A percentile compares a stretch with the other conserved stretches of the same genome.
Evolutionary conservation across 352 stramenopile species (phyloP).

Genomic region (Saprolegnia diclina): DNA sequence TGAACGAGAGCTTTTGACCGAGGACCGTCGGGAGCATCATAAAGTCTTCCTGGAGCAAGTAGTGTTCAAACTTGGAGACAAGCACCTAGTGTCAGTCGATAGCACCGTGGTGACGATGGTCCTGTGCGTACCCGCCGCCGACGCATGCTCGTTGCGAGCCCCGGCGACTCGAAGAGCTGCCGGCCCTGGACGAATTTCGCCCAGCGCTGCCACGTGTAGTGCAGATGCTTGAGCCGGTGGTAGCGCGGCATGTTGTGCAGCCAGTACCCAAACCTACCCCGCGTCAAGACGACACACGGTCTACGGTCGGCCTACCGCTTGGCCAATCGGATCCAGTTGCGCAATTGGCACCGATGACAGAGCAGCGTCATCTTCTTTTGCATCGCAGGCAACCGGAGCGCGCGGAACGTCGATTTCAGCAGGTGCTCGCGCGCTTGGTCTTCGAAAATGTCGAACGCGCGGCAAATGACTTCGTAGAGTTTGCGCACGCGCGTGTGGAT

Average conservation of each 20-base stretch:
- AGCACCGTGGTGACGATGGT: background rate
- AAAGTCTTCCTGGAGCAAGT: slow-evolving; percentile 24
- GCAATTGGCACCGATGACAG: slow-evolving; percentile 42
- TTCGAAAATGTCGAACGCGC: slow-evolving; percentile 49
- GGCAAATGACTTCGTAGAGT: slow-evolving; percentile 58
- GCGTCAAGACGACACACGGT: background rate
- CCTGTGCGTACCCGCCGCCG: slow-evolving; percentile 29
- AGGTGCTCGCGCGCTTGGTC: slow-evolving; percentile 38
- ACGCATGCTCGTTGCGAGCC: slow-evolving; percentile 36
- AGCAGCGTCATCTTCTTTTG: slow-evolving; percentile 41
- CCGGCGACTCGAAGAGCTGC: slow-evolving; percentile 45
- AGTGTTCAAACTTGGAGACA: slow-evolving; percentile 24
- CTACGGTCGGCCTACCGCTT: slow-evolving; percentile 28
- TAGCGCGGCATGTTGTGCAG: slow-evolving; percentile 39
- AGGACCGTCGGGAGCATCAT: slow-evolving; percentile 27
- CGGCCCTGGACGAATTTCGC: slow-evolving; percentile 45
- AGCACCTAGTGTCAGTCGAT: slow-evolving; percentile 14
- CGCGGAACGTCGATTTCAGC: slow-evolving; percentile 53
- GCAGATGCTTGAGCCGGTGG: slow-evolving; percentile 39
- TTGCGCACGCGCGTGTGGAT: slow-evolving; percentile 42
- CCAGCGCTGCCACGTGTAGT: slow-evolving; percentile 39
- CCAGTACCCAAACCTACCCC: slow-evolving; percentile 41
- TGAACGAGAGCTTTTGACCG: slow-evolving; percentile 27
- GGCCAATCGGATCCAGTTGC: slow-evolving; percentile 59
- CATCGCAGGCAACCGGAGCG: slow-evolving; percentile 44